A percentile compares a stretch with the other conserved stretches of the same genome.
Evolutionary conservation across 2,329 filamentous ascomycete species (phyloP).

Genomic region (Tolypocladium cylindrosporum): DNA sequence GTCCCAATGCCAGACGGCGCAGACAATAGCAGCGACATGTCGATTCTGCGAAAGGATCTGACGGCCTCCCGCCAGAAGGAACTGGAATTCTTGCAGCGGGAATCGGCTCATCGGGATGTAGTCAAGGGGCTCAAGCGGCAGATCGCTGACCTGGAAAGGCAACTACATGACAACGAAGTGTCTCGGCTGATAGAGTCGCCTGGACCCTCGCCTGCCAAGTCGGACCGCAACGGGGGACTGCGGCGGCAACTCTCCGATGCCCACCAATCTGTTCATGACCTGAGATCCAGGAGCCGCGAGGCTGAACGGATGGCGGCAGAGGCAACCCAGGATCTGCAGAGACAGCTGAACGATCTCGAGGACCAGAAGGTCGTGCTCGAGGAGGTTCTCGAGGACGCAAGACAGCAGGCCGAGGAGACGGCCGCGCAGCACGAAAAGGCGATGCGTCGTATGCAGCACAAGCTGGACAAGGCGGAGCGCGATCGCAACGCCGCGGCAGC

Average conservation of each 20-base stretch:
- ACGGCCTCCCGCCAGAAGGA: slow-evolving; percentile 57
- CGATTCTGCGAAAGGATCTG: slow-evolving; percentile 52
- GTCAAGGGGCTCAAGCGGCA: slow-evolving; percentile 55
- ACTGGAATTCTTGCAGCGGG: slow-evolving; percentile 53
- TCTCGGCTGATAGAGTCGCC: slow-evolving; percentile 36
- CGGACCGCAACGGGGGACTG: slow-evolving; percentile 18
- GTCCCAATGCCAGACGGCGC: slow-evolving; percentile 20
- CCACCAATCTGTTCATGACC: slow-evolving; percentile 49
- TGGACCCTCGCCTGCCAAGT: slow-evolving; percentile 36
- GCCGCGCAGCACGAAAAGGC: slow-evolving; percentile 31
- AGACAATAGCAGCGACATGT: slow-evolving; percentile 44
- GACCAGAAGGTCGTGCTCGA: slow-evolving; percentile 50
- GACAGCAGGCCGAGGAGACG: slow-evolving; percentile 39
- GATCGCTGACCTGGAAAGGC: slow-evolving; percentile 56
- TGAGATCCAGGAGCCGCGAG: slow-evolving; percentile 38
- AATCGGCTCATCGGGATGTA: slow-evolving; percentile 50
- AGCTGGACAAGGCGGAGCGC: slow-evolving; percentile 41
- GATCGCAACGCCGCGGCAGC: slow-evolving; percentile 28
- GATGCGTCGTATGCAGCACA: slow-evolving; percentile 33
- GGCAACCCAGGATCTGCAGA: slow-evolving; percentile 37
- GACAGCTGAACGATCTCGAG: slow-evolving; percentile 45
- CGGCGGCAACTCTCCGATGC: slow-evolving; percentile 44
- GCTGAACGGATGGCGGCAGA: slow-evolving; percentile 35
- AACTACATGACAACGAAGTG: slow-evolving; percentile 54
- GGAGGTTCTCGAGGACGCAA: slow-evolving; percentile 45